Percentiles rank a stretch among this genome's conserved stretches.
phyloP scores from a whole-genome alignment of 306 rosid genomes.

The Lotus japonicus region DNA sequence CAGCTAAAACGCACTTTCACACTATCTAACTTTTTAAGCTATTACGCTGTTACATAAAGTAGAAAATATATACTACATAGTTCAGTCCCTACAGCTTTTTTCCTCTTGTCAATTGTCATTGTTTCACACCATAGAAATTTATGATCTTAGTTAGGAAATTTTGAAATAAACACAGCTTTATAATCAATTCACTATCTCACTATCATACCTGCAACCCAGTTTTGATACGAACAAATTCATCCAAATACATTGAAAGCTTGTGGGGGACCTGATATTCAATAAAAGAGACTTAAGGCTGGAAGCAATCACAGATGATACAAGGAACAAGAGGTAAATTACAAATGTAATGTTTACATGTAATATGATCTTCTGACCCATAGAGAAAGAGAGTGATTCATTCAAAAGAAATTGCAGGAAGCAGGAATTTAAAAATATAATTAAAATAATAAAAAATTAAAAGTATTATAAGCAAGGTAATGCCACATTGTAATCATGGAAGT shows the following conservation, averaged over 20 bases:
- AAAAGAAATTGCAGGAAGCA: constrained; percentile 5
- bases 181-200: neutral
- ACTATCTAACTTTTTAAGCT: neutral
- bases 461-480: constrained; percentile 9
- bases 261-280: constrained; percentile 59
- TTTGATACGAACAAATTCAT: constrained; percentile 71
- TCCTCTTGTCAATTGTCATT: neutral
- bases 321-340: constrained; percentile 7
- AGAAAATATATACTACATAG: neutral
- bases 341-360: neutral
- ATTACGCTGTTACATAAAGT: neutral
- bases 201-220: constrained; percentile 75
- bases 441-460: neutral
- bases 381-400: neutral
- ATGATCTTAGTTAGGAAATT: neutral
- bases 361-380: neutral
- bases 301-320: neutral
- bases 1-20: constrained; percentile 12
- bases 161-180: neutral
- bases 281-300: constrained; percentile 13
- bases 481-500: constrained; percentile 1
- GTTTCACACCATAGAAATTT: neutral
- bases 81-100: neutral
- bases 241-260: constrained; percentile 56
- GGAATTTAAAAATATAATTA: neutral